Percentiles rank a stretch among this genome's conserved stretches.
phyloP scores from a whole-genome alignment of 2,329 filamentous ascomycete genomes.

The Penicillium fuscoglaucum region DNA sequence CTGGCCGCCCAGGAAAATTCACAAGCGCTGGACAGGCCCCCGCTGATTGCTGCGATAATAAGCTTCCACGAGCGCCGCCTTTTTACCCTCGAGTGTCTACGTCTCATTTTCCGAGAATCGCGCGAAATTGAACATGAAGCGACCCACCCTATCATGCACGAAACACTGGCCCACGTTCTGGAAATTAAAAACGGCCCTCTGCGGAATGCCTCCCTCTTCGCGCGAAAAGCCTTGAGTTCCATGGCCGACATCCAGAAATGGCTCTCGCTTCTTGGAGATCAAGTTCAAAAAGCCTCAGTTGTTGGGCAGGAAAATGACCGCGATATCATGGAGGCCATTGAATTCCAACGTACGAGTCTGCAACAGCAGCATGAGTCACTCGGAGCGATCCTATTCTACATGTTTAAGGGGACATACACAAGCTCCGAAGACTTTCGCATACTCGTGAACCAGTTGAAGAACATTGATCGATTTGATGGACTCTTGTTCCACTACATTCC shows the following conservation, averaged over 20 bases:
- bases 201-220: constrained; percentile 61
- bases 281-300: constrained; percentile 71
- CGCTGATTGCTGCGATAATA: constrained; percentile 77
- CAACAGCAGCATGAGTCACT: constrained; percentile 88
- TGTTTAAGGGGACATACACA: constrained; percentile 74
- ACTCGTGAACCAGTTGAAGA: constrained; percentile 68
- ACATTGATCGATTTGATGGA: constrained; percentile 74
- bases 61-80: constrained; percentile 84
- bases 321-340: constrained; percentile 73
- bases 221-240: constrained; percentile 70
- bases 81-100: constrained; percentile 78
- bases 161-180: constrained; percentile 60
- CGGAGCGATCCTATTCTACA: constrained; percentile 73
- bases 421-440: constrained; percentile 70
- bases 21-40: constrained; percentile 67
- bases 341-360: constrained; percentile 77
- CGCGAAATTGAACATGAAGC: constrained; percentile 61
- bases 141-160: constrained; percentile 55
- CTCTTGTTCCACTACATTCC: constrained; percentile 79
- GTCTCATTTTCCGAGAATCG: constrained; percentile 72
- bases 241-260: constrained; percentile 77
- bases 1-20: constrained; percentile 71
- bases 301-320: constrained; percentile 65
- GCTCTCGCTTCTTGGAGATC: constrained; percentile 74
- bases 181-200: constrained; percentile 52